These are phyloP conservation scores for Aspergillus bridgeri DNA, from an alignment of 495 filamentous ascomycete species.

Conservation along the genomic window DNA sequence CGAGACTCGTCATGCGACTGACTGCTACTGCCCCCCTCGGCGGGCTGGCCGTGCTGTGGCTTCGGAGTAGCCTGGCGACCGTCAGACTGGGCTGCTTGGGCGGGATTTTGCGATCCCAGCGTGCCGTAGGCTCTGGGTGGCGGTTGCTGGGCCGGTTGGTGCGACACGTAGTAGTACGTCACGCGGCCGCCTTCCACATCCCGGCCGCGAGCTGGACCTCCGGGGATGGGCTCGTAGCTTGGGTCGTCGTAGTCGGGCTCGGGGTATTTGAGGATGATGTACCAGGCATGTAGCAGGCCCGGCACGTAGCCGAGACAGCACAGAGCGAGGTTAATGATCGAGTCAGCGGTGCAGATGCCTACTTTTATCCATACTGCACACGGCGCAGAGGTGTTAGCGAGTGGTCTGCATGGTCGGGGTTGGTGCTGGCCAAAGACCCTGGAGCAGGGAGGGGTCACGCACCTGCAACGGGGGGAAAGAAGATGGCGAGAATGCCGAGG, in stretches of 20 bases:
- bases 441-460: constrained; percentile 30
- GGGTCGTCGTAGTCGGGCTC: constrained; percentile 57
- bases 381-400: background rate
- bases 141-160: constrained; percentile 38
- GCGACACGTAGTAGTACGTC: constrained; percentile 68
- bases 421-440: constrained; percentile 4
- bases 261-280: constrained; percentile 91
- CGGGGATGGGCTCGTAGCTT: constrained; percentile 58
- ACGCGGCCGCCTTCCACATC: constrained; percentile 51
- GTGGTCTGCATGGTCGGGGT: constrained; percentile 8
- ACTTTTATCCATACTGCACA: constrained; percentile 87
- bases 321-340: constrained; percentile 91
- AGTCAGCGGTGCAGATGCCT: constrained; percentile 91
- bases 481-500: constrained; percentile 79
- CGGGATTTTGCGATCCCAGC: constrained; percentile 26
- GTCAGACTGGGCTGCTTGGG: constrained; percentile 20
- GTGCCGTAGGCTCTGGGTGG: constrained; percentile 42
- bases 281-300: constrained; percentile 93
- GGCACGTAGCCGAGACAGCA: constrained; percentile 86
- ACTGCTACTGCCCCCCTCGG: constrained; percentile 29
- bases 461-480: constrained; percentile 94
- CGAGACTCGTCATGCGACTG: constrained; percentile 29
- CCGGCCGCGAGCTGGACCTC: constrained; percentile 38
- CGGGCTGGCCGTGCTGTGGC: constrained; percentile 21
- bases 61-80: constrained; percentile 18